Conservation (phyloP, 768 basidiomycete species). For the Sporobolomyces phaffii region DNA sequence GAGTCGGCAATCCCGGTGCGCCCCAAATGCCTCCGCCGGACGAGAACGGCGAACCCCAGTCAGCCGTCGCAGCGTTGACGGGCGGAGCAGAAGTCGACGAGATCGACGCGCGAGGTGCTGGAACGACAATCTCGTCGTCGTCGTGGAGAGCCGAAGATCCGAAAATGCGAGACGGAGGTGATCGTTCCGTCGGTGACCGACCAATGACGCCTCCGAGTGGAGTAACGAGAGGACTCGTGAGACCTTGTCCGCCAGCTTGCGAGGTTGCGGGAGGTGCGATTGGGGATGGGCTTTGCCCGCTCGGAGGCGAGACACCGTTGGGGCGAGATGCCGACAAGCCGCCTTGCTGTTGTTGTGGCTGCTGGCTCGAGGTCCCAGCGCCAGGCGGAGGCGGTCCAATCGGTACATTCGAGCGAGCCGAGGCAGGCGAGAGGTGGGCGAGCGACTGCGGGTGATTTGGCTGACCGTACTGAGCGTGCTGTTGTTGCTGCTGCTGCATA, state of each 20-base stretch:
- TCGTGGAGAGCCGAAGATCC: slow-evolving; percentile 34
- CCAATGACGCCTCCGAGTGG: slow-evolving; percentile 33
- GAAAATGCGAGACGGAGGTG: slow-evolving; percentile 28
- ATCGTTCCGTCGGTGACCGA: slow-evolving; percentile 15
- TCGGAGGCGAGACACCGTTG: slow-evolving; percentile 7
- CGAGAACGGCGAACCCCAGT: slow-evolving; percentile 15
- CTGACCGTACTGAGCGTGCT: neutral
- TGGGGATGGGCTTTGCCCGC: slow-evolving; percentile 11
- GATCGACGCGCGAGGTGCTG: slow-evolving; percentile 11
- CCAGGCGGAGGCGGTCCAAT: slow-evolving; percentile 24
- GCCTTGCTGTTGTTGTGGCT: neutral
- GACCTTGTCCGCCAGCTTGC: neutral
- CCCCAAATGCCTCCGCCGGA: slow-evolving; percentile 32
- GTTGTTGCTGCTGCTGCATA: slow-evolving; percentile 10
- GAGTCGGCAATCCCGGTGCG: slow-evolving; percentile 2
- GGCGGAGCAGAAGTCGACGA: slow-evolving; percentile 6
- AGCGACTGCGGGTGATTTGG: slow-evolving; percentile 17
- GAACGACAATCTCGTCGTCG: slow-evolving; percentile 37
- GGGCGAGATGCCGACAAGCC: slow-evolving; percentile 14
- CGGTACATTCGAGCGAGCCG: slow-evolving; percentile 7
- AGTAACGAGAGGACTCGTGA: slow-evolving; percentile 13
- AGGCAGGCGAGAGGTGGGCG: slow-evolving; percentile 20
- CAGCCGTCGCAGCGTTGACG: neutral
- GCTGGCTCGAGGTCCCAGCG: neutral
- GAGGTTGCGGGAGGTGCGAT: slow-evolving; percentile 8